Conservation (phyloP, 2,329 filamentous ascomycete genomes). For the Penicillium sp. region DNA sequence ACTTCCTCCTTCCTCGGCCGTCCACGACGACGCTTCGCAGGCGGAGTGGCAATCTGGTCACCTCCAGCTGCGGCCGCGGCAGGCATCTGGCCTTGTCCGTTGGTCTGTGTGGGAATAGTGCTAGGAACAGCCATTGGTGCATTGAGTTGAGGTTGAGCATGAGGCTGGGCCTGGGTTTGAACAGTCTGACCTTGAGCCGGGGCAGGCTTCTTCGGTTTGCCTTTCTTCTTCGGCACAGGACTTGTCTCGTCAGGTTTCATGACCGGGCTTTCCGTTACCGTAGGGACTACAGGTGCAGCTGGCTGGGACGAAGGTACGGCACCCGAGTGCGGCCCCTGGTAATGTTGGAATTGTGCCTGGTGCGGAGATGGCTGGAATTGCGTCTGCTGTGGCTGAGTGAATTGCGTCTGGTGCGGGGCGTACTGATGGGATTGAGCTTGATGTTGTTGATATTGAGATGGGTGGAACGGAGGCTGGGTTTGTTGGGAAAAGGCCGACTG, state of each 20-base stretch:
- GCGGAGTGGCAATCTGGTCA: conserved; percentile 7
- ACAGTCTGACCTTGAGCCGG: neutral
- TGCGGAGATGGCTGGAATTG: conserved; percentile 4
- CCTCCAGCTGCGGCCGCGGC: conserved; percentile 1
- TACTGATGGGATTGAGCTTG: conserved; percentile 15
- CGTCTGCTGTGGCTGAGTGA: conserved; percentile 11
- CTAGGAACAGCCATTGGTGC: neutral
- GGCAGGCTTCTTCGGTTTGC: conserved; percentile 11
- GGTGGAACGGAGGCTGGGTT: conserved; percentile 18
- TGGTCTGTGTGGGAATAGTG: conserved; percentile 9
- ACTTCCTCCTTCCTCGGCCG: conserved; percentile 23
- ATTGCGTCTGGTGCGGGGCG: conserved; percentile 15
- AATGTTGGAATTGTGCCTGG: conserved; percentile 19
- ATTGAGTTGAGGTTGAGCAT: neutral
- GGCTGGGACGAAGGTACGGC: conserved; percentile 5
- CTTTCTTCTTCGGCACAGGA: conserved; percentile 18
- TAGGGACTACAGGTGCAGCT: conserved; percentile 3
- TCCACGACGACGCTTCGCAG: conserved; percentile 17
- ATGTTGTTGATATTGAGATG: conserved; percentile 17
- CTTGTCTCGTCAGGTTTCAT: conserved; percentile 12
- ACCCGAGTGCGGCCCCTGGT: conserved; percentile 13
- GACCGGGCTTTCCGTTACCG: neutral
- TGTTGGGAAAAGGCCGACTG: conserved; percentile 17
- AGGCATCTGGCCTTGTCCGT: conserved; percentile 13
- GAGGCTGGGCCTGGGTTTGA: conserved; percentile 2